Base-by-base conservation (phyloP, 2,329 filamentous ascomycete genomes). In the Oidium heveae region DNA sequence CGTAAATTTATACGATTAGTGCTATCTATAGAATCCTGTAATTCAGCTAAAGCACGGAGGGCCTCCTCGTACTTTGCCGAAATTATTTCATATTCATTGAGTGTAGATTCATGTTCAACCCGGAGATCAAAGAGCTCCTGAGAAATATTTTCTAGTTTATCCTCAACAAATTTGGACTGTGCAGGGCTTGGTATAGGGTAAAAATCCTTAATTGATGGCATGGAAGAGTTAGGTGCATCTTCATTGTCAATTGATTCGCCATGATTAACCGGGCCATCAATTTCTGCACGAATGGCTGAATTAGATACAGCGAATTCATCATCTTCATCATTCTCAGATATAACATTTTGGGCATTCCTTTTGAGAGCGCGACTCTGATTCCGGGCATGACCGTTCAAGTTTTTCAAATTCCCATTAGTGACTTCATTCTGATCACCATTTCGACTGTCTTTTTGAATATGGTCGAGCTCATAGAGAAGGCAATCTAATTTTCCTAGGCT, bases 401-500 rank as follows among this genome's bases (percentile, higher is more conserved):
- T 69, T 44, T 71, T 70, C 18, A 67, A 68, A 33, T 67, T 66
- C 20, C 67, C 68, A 36, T 67, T 66, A 1, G 69, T 70, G 54
- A 72, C 72, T 28, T 60, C 57, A 4, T 55, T 46, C 32, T 70
- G 67, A 24, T 72, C 70, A 1, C 63, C 59, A 13, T 66, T 64
- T 56, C 72, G 72, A 32, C 70, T 70, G 55, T 80, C 76, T 56
- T 79, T 73, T 53, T 84, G 80, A 52, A 86, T 77, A 58, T 82
- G 74, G 63, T 96, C 91, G 10, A 96, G 75, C 63, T 98, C 91
- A 61, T 93, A 81, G 0, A 98, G 76, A 8, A 98, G 75, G 54
- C 84, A 93, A 65, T 98, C 91, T 3, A 98, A 76, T 67, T 95
- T 94, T 43, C 91, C 91, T 3, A 98, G 77, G 65, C 88, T 95